Percentiles rank a stretch among this genome's conserved stretches.
Evolutionary conservation across 2,329 filamentous ascomycete species (phyloP).

Genomic region (Ceratocystis albifundus): DNA sequence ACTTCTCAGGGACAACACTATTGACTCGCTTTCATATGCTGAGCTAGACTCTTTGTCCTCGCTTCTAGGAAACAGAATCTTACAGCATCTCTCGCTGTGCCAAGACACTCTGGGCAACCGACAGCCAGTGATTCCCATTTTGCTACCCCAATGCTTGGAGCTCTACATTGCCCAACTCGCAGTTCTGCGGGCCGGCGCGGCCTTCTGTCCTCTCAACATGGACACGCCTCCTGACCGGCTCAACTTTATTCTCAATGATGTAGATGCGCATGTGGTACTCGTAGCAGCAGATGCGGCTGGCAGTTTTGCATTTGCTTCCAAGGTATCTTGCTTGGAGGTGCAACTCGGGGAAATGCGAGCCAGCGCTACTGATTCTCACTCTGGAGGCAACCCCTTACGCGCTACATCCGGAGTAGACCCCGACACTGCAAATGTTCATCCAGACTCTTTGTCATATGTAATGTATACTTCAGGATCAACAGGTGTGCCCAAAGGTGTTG

Average conservation of each 20-base stretch:
- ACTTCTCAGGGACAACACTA: neutral
- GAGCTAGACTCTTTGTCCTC: slow-evolving; percentile 5
- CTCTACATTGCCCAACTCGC: slow-evolving; percentile 70
- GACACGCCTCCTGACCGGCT: slow-evolving; percentile 68
- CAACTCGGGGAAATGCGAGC: slow-evolving; percentile 30
- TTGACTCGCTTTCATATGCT: neutral
- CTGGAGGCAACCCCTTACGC: neutral
- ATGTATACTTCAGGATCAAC: slow-evolving; percentile 93
- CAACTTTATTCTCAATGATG: slow-evolving; percentile 68
- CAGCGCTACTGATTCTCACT: neutral
- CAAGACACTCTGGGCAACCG: neutral
- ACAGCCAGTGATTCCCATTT: slow-evolving; percentile 54
- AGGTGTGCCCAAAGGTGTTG: slow-evolving; percentile 77
- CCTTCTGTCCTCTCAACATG: slow-evolving; percentile 73
- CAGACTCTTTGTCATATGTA: slow-evolving; percentile 59
- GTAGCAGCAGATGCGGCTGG: slow-evolving; percentile 42
- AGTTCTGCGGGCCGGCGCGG: slow-evolving; percentile 67
- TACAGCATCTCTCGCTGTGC: neutral
- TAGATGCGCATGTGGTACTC: slow-evolving; percentile 57
- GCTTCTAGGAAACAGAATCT: neutral
- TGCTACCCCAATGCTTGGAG: slow-evolving; percentile 63
- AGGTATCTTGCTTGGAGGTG: neutral
- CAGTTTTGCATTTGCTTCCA: neutral
- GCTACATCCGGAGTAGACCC: neutral
- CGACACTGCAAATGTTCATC: neutral